phyloP scores from a whole-genome alignment of 345 rosid species.

The Rhodomyrtus tomentosa region DNA sequence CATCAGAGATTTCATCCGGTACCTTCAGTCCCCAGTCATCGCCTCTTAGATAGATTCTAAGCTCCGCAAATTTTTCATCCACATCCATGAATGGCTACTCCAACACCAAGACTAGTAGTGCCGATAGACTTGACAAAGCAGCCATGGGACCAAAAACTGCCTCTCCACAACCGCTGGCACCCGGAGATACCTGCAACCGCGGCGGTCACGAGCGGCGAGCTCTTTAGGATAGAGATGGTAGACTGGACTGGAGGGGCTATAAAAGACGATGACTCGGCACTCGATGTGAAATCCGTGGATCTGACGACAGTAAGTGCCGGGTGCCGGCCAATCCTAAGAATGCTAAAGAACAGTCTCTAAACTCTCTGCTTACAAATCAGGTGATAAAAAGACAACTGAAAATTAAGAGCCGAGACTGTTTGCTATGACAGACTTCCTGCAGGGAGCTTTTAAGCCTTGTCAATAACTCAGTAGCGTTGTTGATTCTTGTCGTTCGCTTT shows the following conservation, averaged over 20 bases:
- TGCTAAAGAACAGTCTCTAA: background rate
- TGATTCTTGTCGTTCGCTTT: background rate
- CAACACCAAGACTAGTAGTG: conserved; percentile 45
- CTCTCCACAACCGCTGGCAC: conserved; percentile 90
- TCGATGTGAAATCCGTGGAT: conserved; percentile 27
- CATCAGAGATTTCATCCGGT: background rate
- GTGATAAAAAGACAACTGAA: background rate
- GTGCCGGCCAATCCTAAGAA: background rate
- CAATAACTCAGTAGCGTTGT: background rate
- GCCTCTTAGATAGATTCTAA: background rate
- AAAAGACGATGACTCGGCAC: conserved; percentile 24
- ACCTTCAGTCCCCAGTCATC: background rate
- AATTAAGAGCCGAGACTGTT: background rate
- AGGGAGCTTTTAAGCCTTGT: background rate
- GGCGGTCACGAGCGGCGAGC: conserved; percentile 34
- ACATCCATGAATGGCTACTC: conserved; percentile 36
- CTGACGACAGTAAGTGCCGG: conserved; percentile 39
- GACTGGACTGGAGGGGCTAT: conserved; percentile 62
- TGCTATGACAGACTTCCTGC: background rate
- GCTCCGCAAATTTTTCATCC: background rate
- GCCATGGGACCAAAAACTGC: conserved; percentile 53
- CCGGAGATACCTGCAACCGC: conserved; percentile 53
- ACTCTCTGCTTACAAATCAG: background rate
- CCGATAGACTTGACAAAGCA: conserved; percentile 56
- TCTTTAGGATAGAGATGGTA: conserved; percentile 58